Evolutionary conservation across 2,329 filamentous ascomycete genomes (phyloP), one percentile per base, ranked within the genome.

Genomic region (Diaporthe batatas): DNA sequence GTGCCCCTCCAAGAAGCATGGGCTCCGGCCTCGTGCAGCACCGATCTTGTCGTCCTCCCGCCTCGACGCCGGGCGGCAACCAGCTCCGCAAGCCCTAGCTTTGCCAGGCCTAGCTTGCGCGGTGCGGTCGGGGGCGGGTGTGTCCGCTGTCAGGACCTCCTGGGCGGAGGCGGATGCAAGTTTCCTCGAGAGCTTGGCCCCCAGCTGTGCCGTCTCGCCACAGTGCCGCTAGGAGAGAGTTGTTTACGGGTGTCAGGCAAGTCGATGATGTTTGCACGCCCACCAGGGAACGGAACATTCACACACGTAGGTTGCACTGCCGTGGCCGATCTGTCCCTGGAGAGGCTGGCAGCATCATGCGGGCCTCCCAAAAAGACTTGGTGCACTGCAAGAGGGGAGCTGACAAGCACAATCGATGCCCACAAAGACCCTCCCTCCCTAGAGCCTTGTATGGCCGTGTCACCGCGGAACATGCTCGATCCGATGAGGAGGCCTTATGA

Each of bases 131-230:
- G 44, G 59, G 42, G 36, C 59, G 59, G 59, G 59, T 65, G 42
- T 65, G 42, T 65, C 59, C 59, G 59, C 59, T 65, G 59, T 65
- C 59, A 65, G 42, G 59, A 65, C 25, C 25, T 65, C 59, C 59
- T 29, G 44, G 18, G 39, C 39, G 39, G 39, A 21, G 59, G 42
- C 59, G 42, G 25, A 21, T 42, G 59, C 59, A 65, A 47, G 59
- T 49, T 18, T 44, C 59, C 57, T 59, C 6, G 36, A 59, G 23
- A 44, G 25, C 58, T 23, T 47, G 58, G 42, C 36, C 39, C 23
- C 39, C 25, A 44, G 58, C 42, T 14, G 8, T 47, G 39, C 58
- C 44, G 59, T 65, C 59, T 65, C 29, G 59, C 59, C 59, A 49
- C 59, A 36, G 59, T 65, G 59, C 59, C 59, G 59, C 42, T 42